phyloP scores from a whole-genome alignment of 352 stramenopile species.

The Stephanocyclus meneghinianus region DNA sequence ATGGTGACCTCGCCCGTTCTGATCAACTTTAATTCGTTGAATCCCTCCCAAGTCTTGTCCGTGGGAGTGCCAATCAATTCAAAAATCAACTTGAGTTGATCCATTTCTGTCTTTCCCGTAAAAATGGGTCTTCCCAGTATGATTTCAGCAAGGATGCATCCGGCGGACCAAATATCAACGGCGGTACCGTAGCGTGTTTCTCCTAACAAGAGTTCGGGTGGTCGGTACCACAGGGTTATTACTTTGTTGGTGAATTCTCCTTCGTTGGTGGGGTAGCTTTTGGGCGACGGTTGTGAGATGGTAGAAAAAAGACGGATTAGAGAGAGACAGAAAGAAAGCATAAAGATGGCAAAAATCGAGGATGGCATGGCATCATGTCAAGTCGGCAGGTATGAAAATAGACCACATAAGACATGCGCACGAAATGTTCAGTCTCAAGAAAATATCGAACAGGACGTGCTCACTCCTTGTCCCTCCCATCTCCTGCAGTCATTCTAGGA shows the following conservation, averaged over 20 bases:
- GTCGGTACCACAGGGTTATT: conserved; percentile 95
- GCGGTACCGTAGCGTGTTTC: conserved; percentile 87
- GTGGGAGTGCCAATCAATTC: conserved; percentile 76
- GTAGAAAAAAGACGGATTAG: background rate
- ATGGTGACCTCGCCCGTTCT: conserved; percentile 65
- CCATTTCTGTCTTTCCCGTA: conserved; percentile 73
- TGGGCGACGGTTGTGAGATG: conserved; percentile 63
- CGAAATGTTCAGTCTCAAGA: background rate
- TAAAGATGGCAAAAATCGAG: background rate
- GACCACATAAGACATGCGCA: background rate
- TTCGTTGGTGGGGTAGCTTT: conserved; percentile 22
- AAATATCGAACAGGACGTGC: conserved; percentile 36
- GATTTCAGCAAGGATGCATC: conserved; percentile 93
- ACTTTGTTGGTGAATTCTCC: conserved; percentile 86
- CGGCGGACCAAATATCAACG: conserved; percentile 95
- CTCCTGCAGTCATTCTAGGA: background rate
- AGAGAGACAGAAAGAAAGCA: background rate
- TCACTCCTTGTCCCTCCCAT: conserved; percentile 58
- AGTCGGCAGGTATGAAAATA: background rate
- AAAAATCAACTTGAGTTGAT: conserved; percentile 78
- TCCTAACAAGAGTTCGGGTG: conserved; percentile 91
- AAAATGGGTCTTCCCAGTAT: conserved; percentile 73
- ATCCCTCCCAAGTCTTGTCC: conserved; percentile 60
- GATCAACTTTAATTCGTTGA: conserved; percentile 65
- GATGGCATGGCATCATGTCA: background rate